Evolutionary conservation across 805 yeast genomes (phyloP).

Genomic region (Aciculoconidium aculeatum): DNA sequence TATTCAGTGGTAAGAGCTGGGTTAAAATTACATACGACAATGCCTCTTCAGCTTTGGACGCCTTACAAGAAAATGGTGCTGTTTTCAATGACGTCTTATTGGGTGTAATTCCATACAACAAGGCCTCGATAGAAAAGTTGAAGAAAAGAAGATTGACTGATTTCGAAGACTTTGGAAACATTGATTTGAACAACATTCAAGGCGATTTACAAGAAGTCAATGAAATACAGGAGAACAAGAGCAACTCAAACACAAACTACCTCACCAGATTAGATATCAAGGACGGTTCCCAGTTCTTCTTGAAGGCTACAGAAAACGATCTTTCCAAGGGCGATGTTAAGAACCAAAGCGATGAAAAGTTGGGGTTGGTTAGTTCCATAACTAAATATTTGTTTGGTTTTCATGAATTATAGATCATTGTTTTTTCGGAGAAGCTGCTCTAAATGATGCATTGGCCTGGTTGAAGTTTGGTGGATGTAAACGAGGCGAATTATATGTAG

Average conservation of each 20-base stretch:
- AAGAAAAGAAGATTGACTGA: slow-evolving; percentile 38
- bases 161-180: slow-evolving; percentile 45
- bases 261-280: slow-evolving; percentile 31
- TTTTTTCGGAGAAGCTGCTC: slow-evolving; percentile 6
- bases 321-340: slow-evolving; percentile 14
- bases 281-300: slow-evolving; percentile 34
- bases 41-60: slow-evolving; percentile 70
- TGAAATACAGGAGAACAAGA: slow-evolving; percentile 3
- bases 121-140: slow-evolving; percentile 54
- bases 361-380: slow-evolving; percentile 28
- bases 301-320: slow-evolving; percentile 22
- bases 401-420: slow-evolving; percentile 29
- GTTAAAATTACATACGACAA: slow-evolving; percentile 81
- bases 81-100: slow-evolving; percentile 58
- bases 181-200: slow-evolving; percentile 8
- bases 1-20: slow-evolving; percentile 86
- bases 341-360: slow-evolving; percentile 19
- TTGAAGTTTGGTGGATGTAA: too few species aligned
- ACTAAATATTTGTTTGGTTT: slow-evolving; percentile 37
- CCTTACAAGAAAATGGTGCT: slow-evolving; percentile 77
- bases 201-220: slow-evolving; percentile 5
- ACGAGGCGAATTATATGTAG: too few species aligned
- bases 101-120: slow-evolving; percentile 68
- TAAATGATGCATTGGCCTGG: too few species aligned
- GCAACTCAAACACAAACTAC: slow-evolving; percentile 9